These are phyloP conservation scores for Fusarium sp. DNA, from an alignment of 2,329 filamentous ascomycete species.

Conservation along the genomic window DNA sequence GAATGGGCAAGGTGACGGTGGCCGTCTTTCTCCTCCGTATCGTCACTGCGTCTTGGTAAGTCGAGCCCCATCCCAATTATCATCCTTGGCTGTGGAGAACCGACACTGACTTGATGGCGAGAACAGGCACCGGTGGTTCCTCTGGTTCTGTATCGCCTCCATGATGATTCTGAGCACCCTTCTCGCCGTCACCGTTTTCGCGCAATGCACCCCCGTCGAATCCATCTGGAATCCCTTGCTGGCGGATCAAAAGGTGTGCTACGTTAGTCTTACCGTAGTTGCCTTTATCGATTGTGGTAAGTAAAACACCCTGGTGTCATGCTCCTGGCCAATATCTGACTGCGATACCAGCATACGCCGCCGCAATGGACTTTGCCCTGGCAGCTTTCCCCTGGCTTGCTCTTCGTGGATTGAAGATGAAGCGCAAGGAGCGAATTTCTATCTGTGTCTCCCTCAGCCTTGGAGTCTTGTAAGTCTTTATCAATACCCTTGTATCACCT, in stretches of 20 bases:
- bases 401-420: slow-evolving; percentile 28
- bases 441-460: slow-evolving; percentile 29
- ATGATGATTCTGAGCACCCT: slow-evolving; percentile 23
- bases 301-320: not conserved
- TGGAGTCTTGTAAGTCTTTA: slow-evolving; percentile 19
- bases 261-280: slow-evolving; percentile 20
- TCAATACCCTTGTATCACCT: too few species aligned
- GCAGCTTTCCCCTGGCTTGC: slow-evolving; percentile 29
- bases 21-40: slow-evolving; percentile 28
- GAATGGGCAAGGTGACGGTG: slow-evolving; percentile 28
- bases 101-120: not conserved
- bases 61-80: not conserved
- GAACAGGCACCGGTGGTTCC: slow-evolving; percentile 23
- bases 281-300: slow-evolving; percentile 25
- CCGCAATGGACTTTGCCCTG: slow-evolving; percentile 24
- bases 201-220: slow-evolving; percentile 26
- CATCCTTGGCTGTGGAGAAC: too few species aligned
- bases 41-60: slow-evolving; percentile 30
- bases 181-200: slow-evolving; percentile 20
- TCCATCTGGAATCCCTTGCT: slow-evolving; percentile 24
- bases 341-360: slow-evolving; percentile 13
- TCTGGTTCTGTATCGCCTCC: slow-evolving; percentile 29
- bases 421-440: slow-evolving; percentile 29
- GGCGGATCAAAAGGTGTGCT: slow-evolving; percentile 19
- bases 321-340: not conserved